phyloP scores from a whole-genome alignment of 2,329 filamentous ascomycete genomes.

The Fusarium papillatum region DNA sequence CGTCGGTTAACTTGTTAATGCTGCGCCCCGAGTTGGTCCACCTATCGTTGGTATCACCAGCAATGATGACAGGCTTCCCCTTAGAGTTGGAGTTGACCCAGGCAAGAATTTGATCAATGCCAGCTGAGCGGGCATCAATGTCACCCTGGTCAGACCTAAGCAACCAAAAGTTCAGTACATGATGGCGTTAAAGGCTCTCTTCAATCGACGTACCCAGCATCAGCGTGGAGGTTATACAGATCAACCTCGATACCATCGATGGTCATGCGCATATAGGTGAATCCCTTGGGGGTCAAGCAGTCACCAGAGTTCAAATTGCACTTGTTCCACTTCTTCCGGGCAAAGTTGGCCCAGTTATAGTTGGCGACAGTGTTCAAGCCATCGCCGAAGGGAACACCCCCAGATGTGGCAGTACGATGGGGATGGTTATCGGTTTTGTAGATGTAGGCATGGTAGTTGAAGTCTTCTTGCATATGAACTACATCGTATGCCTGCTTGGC shows the following conservation, averaged over 20 bases:
- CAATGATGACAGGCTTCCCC: slow-evolving; percentile 74
- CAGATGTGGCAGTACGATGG: slow-evolving; percentile 73
- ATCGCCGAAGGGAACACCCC: slow-evolving; percentile 73
- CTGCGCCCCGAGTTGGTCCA: slow-evolving; percentile 65
- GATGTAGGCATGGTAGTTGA: slow-evolving; percentile 76
- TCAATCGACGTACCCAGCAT: slow-evolving; percentile 52
- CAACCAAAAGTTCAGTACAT: not conserved
- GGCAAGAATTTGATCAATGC: slow-evolving; percentile 70
- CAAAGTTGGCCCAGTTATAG: slow-evolving; percentile 65
- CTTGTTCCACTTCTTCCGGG: slow-evolving; percentile 69
- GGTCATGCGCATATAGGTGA: slow-evolving; percentile 74
- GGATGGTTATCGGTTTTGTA: slow-evolving; percentile 72
- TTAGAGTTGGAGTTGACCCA: slow-evolving; percentile 68
- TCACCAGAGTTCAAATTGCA: slow-evolving; percentile 72
- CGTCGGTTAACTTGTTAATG: slow-evolving; percentile 63
- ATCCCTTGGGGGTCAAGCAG: slow-evolving; percentile 78
- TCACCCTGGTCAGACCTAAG: slow-evolving; percentile 51
- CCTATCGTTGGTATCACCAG: slow-evolving; percentile 75
- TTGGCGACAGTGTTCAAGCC: slow-evolving; percentile 76
- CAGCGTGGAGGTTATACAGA: not conserved
- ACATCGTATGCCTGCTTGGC: slow-evolving; percentile 70
- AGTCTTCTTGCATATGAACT: slow-evolving; percentile 78
- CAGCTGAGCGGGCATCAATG: slow-evolving; percentile 67
- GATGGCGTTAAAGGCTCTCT: not conserved
- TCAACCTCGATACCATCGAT: slow-evolving; percentile 70